Base-by-base conservation (phyloP, 2,329 filamentous ascomycete species). In the Albifimbria verrucaria region DNA sequence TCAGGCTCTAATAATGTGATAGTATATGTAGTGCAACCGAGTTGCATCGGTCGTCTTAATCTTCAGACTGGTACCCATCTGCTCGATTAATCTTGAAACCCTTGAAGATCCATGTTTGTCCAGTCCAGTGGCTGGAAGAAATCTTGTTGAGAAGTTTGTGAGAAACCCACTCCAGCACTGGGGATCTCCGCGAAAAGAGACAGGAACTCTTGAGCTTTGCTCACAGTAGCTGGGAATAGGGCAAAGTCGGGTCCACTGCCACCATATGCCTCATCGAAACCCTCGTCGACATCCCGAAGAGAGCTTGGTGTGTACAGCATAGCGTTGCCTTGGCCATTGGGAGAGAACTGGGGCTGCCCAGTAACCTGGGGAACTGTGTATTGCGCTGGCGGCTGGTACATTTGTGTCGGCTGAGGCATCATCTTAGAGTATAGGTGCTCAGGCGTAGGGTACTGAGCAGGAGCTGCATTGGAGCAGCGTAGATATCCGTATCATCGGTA, bases 241-340 rank as follows among this genome's bases (percentile, higher is more conserved):
- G 81, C 79, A 60, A 90, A 91, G 67, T 90, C 87, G 11, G 68
- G 72, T n/a, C 73, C 72, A 22, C 75, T 71, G 10, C 67, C 72
- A n/a, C 66, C 72, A 47, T 70, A 71, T 26, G 72, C 70, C 25
- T 86, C 85, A 41, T 82, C 80, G 59, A 85, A 88, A 39, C 79
- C 80, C 62, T 90, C 87, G 55, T 91, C 87, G 23, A 84, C 76
- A 22, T 83, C 80, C 18, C 75, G 73, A 55, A 84, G 68, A 0
- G 85, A 86, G 42, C 78, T 78, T 47, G 88, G 85, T 10, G 87
- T 88, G 69, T 79, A 88, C 26, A 90, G 78, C 73, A 89, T 88
- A 2, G 84, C 74, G 55, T 87, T 85, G 32, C 81, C 79, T 61
- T 90, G 87, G 5, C 85, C 88, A 51, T 78, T 77, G 9, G 87